Evolutionary conservation across 306 rosid genomes (phyloP).

Genomic region (Chamaecrista fasciculata): DNA sequence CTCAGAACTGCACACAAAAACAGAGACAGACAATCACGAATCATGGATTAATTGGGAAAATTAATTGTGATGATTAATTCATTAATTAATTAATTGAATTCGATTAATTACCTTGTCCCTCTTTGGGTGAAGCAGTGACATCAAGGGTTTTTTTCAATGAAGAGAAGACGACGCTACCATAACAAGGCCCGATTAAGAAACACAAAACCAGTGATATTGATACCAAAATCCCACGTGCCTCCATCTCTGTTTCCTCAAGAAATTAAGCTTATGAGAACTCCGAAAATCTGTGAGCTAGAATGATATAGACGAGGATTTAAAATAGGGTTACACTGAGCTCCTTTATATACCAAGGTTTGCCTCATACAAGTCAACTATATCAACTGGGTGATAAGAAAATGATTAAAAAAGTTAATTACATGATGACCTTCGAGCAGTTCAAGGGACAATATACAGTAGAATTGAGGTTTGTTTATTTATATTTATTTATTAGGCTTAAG

Average conservation of each 20-base stretch:
- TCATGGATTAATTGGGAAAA: too few species aligned
- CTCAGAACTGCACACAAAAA: constrained; percentile 48
- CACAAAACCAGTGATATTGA: constrained; percentile 45
- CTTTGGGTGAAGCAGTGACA: constrained; percentile 66
- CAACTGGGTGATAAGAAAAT: not conserved
- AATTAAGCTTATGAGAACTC: not conserved
- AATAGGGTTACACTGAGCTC: not conserved
- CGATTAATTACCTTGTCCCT: constrained; percentile 51
- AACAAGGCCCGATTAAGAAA: constrained; percentile 53
- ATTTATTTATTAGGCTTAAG: too few species aligned
- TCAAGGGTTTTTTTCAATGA: constrained; percentile 49
- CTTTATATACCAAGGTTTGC: too few species aligned
- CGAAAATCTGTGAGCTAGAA: constrained; percentile 12
- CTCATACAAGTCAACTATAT: constrained; percentile 16
- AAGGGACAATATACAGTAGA: constrained; percentile 28
- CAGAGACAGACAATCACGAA: too few species aligned
- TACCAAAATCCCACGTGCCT: constrained; percentile 42
- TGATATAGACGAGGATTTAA: not conserved
- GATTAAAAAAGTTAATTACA: not conserved
- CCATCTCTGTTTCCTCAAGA: constrained; percentile 46
- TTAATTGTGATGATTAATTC: too few species aligned
- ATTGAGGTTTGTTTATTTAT: constrained; percentile 24
- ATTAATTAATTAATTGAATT: too few species aligned
- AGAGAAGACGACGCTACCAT: constrained; percentile 51
- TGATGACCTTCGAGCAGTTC: constrained; percentile 27